phyloP scores from a whole-genome alignment of 2,329 filamentous ascomycete genomes.

The Furcasterigmium sp. region DNA sequence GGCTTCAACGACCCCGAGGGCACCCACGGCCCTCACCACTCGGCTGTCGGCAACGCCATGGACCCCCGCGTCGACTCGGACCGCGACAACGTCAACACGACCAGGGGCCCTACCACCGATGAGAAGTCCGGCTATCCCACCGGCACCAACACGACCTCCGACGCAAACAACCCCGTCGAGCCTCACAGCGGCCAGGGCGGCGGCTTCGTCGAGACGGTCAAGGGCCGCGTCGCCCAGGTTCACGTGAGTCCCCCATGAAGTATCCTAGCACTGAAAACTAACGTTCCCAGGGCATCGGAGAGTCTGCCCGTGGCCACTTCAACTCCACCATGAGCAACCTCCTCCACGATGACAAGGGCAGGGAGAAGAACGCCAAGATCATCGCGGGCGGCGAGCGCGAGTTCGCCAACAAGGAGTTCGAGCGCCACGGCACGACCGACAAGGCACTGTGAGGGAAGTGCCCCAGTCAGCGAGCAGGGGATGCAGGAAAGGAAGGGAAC shows the following conservation, averaged over 20 bases:
- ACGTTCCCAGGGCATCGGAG: conserved; percentile 6
- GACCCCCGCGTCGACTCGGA: conserved; percentile 50
- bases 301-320: conserved; percentile 19
- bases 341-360: conserved; percentile 21
- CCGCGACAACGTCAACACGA: conserved; percentile 22
- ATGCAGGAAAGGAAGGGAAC: no score
- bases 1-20: conserved; percentile 18
- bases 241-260: conserved; percentile 3
- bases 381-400: conserved; percentile 10
- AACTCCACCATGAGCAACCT: conserved; percentile 25
- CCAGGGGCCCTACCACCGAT: background rate
- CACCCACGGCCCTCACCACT: conserved; percentile 34
- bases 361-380: conserved; percentile 24
- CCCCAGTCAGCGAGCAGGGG: no score
- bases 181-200: conserved; percentile 1
- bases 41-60: conserved; percentile 37
- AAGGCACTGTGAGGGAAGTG: conserved; percentile 6
- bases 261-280: background rate
- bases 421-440: conserved; percentile 7
- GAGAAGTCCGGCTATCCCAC: background rate
- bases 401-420: conserved; percentile 11
- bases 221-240: conserved; percentile 10
- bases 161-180: background rate
- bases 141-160: background rate
- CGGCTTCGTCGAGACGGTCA: conserved; percentile 5